These are phyloP conservation scores for Cordyceps fumosorosea DNA, from an alignment of 2,329 filamentous ascomycete genomes.

Conservation along the genomic window DNA sequence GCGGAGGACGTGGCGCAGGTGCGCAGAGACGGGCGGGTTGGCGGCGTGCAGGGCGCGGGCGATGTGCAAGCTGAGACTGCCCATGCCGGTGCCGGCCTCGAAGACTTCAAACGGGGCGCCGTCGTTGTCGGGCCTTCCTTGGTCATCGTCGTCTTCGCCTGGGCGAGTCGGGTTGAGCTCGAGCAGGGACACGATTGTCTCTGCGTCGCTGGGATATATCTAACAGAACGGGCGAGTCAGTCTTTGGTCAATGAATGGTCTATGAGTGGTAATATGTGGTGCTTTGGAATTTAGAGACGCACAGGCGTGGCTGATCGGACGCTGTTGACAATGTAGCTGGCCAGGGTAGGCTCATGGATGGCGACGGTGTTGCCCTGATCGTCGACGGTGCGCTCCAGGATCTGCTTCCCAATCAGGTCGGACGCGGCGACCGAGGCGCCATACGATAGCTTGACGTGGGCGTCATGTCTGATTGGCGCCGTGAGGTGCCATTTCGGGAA, in stretches of 20 bases:
- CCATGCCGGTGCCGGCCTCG: slow-evolving; percentile 81
- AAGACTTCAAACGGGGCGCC: slow-evolving; percentile 60
- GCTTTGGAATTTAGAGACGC: background rate
- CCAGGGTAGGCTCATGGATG: slow-evolving; percentile 59
- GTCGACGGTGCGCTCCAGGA: slow-evolving; percentile 53
- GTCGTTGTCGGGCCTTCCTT: slow-evolving; percentile 20
- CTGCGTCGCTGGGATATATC: slow-evolving; percentile 66
- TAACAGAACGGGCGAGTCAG: background rate
- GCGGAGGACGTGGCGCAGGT: slow-evolving; percentile 18
- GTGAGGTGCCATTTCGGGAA: slow-evolving; percentile 33
- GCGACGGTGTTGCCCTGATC: slow-evolving; percentile 44
- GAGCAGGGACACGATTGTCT: slow-evolving; percentile 66
- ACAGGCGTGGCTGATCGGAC: slow-evolving; percentile 66
- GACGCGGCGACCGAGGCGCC: slow-evolving; percentile 41
- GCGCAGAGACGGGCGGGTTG: slow-evolving; percentile 44
- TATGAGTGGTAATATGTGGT: too few relatives aligned
- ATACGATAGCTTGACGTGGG: slow-evolving; percentile 32
- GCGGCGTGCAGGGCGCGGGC: slow-evolving; percentile 69
- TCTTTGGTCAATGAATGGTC: background rate
- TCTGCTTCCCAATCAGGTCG: slow-evolving; percentile 57
- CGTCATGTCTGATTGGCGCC: slow-evolving; percentile 26
- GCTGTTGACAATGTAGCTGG: slow-evolving; percentile 64
- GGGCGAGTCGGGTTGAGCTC: slow-evolving; percentile 58
- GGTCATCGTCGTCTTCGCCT: slow-evolving; percentile 23
- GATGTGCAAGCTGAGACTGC: slow-evolving; percentile 68